Conservation (phyloP, 345 rosid genomes). For the Gossypium longicalyx region DNA sequence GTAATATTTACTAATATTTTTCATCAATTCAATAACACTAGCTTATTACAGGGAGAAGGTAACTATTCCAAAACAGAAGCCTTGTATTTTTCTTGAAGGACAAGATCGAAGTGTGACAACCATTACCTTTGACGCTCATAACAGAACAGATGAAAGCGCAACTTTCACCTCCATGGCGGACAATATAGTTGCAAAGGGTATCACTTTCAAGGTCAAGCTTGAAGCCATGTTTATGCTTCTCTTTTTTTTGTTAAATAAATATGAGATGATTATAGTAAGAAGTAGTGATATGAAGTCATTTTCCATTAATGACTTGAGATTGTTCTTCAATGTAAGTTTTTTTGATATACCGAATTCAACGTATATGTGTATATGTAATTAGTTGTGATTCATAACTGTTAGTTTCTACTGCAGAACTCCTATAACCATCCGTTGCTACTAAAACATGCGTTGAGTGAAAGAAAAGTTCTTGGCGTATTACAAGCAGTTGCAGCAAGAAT, state of each 20-base stretch:
- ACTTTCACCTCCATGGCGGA: constrained; percentile 29
- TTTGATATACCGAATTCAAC: background rate
- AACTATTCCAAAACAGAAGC: constrained; percentile 30
- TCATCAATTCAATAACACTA: background rate
- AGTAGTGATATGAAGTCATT: too few species aligned
- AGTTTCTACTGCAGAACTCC: constrained; percentile 33
- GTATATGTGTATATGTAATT: background rate
- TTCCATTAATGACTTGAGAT: background rate
- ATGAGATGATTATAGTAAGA: background rate
- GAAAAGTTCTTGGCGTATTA: background rate
- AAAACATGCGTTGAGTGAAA: background rate
- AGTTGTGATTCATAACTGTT: background rate
- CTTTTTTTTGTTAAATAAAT: background rate
- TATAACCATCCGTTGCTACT: constrained; percentile 23
- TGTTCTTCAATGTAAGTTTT: background rate
- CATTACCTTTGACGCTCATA: constrained; percentile 19
- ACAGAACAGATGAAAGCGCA: constrained; percentile 21
- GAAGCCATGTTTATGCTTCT: background rate
- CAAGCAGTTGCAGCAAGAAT: constrained; percentile 45
- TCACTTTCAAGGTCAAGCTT: constrained; percentile 10
- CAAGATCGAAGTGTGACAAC: constrained; percentile 16
- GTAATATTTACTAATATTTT: background rate
- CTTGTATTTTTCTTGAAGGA: constrained; percentile 40
- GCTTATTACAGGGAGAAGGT: constrained; percentile 27
- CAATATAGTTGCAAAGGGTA: constrained; percentile 29